These are phyloP conservation scores for Auriculariales sp. DNA, from an alignment of 768 basidiomycete species.

Conservation along the genomic window DNA sequence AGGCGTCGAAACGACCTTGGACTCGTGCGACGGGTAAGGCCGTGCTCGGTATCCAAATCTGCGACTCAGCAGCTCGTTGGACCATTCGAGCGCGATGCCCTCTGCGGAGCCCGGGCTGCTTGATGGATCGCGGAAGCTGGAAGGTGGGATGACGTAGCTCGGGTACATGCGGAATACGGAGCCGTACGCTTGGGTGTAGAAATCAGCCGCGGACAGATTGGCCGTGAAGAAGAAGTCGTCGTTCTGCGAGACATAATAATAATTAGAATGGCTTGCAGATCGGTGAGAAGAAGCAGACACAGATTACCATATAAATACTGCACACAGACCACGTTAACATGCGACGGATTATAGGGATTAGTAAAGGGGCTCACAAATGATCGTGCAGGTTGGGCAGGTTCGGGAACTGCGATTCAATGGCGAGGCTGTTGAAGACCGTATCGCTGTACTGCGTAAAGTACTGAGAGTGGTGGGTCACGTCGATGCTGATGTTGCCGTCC, in stretches of 20 bases:
- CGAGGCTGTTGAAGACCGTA: constrained; percentile 3
- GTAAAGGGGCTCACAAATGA: background rate
- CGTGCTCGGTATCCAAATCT: constrained; percentile 2
- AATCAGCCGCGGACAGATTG: background rate
- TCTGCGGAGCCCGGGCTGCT: constrained; percentile 6
- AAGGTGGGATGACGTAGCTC: constrained; percentile 7
- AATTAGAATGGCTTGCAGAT: background rate
- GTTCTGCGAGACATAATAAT: background rate
- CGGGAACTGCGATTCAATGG: constrained; percentile 4
- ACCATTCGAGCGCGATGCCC: constrained; percentile 10
- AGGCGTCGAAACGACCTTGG: constrained; percentile 2
- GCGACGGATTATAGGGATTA: background rate
- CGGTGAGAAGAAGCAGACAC: background rate
- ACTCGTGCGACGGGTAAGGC: constrained; percentile 3
- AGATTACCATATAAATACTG: constrained; percentile 4
- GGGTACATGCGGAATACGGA: constrained; percentile 13
- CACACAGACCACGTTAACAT: background rate
- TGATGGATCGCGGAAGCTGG: background rate
- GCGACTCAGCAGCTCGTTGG: constrained; percentile 9
- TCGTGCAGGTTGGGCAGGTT: background rate
- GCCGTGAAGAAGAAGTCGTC: constrained; percentile 5
- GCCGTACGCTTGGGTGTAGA: constrained; percentile 6
- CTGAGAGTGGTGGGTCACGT: constrained; percentile 4
- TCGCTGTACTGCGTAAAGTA: constrained; percentile 1
- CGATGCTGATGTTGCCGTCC: constrained; percentile 3